Evolutionary conservation across 371 early-diverging fungal genomes (phyloP), one percentile per base, ranked within the genome.

Genomic region (Mortierella sp.): DNA sequence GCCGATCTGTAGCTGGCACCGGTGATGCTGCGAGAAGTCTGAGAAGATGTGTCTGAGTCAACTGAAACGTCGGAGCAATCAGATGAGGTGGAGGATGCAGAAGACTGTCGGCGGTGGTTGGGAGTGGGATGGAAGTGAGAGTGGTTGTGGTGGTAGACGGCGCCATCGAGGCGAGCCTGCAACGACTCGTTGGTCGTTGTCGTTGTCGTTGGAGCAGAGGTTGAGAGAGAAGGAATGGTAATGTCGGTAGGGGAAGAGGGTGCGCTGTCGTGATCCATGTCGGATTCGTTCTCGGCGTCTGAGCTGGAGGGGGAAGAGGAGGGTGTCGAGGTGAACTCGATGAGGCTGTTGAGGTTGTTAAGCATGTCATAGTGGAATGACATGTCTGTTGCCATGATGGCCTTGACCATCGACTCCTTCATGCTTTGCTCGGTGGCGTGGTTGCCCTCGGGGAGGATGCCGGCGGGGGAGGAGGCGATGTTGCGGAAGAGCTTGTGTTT

Each of bases 341-440:
- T 83, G 11, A 90, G 75, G 49, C 81, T 83, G 38, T 89, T 88
- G 38, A 95, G 80, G 68, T 94, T 91, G 70, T 95, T 95, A 72
- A 96, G 93, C 71, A 96, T 89, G 55, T 91, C 91, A 87, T 96
- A 97, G 80, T 97, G 98, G 27, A 93, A 92, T 0, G 92, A 88
- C 98, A 98, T 98, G 84, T 98, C 98, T 0, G 98, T 98, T 11
- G 94, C 92, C 27, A 98, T 87, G 48, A 98, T 96, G 81, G 94
- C 92, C 44, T 93, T 89, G 43, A 90, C 84, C 68, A 95, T 91
- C 48, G 90, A 81, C 51, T 87, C 88, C 12, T 91, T 82, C 87
- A 93, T 89, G 70, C 91, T 88, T 1, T 89, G 87, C 55, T 92
- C 93, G 0, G 89, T 86, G 16, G 90, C 90, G 10, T 84, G 87